These are phyloP conservation scores for Paracamarosporium sp. DNA, from an alignment of 2,329 filamentous ascomycete species.

Conservation along the genomic window DNA sequence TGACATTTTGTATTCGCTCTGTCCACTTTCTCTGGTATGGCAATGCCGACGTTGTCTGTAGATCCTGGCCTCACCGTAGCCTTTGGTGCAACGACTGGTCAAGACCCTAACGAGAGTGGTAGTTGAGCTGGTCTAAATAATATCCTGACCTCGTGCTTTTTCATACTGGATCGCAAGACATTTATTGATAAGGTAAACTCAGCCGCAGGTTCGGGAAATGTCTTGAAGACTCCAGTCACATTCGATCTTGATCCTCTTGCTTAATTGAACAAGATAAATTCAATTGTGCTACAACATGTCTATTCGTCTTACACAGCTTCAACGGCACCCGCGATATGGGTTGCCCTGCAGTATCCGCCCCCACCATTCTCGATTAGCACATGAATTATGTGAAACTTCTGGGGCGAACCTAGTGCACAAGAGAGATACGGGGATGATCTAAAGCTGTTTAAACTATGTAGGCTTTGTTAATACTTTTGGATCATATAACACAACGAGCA, in stretches of 20 bases:
- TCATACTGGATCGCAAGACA: constrained; percentile 12
- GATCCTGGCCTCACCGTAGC: constrained; percentile 14
- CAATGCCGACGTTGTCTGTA: constrained; percentile 12
- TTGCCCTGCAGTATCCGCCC: constrained; percentile 13
- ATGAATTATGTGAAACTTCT: constrained; percentile 12
- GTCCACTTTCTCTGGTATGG: constrained; percentile 3
- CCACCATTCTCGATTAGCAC: constrained; percentile 15
- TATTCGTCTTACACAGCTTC: constrained; percentile 17
- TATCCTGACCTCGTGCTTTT: constrained; percentile 19
- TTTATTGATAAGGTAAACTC: constrained; percentile 18
- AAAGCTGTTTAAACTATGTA: too few relatives aligned
- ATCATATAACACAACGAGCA: too few relatives aligned
- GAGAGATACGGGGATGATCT: too few relatives aligned
- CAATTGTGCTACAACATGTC: constrained; percentile 12
- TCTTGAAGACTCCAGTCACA: constrained; percentile 9
- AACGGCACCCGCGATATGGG: constrained; percentile 13
- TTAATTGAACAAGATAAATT: constrained; percentile 14
- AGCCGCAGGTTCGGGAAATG: constrained; percentile 12
- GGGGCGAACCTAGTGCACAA: too few relatives aligned
- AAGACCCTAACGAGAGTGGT: constrained; percentile 15
- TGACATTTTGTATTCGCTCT: too few relatives aligned
- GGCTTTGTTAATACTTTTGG: too few relatives aligned
- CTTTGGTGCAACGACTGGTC: constrained; percentile 15
- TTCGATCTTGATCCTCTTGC: constrained; percentile 15
- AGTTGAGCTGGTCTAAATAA: constrained; percentile 14